Conservation (phyloP, 2,329 filamentous ascomycete species). For the Coniella lustricola region DNA sequence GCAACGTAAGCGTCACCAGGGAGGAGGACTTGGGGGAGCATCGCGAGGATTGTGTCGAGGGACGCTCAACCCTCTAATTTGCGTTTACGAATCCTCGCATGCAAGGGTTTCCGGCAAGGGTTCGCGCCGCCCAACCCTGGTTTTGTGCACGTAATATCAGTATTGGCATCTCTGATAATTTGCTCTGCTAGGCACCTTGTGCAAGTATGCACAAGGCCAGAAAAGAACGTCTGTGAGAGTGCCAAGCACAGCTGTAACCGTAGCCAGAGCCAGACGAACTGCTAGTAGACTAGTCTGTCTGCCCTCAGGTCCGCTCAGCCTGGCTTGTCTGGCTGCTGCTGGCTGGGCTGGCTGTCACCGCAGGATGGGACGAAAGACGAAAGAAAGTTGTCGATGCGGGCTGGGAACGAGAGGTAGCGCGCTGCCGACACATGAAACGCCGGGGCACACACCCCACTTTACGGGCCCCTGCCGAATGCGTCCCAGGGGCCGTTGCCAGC, state of each 20-base stretch:
- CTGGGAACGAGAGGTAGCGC: slow-evolving; percentile 3
- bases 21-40: background rate
- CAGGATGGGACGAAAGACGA: background rate
- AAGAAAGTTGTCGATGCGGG: background rate
- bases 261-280: too few species aligned
- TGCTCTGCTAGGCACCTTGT: too few species aligned
- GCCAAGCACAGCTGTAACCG: too few species aligned
- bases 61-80: slow-evolving; percentile 1
- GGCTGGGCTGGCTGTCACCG: too few species aligned
- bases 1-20: background rate
- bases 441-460: background rate
- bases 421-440: slow-evolving; percentile 8
- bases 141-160: too few species aligned
- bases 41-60: background rate
- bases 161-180: too few species aligned
- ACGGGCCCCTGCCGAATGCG: background rate
- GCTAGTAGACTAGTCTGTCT: background rate
- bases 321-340: background rate
- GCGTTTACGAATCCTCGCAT: slow-evolving; percentile 1
- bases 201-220: too few species aligned
- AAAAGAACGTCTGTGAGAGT: too few species aligned
- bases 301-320: background rate
- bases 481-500: background rate
- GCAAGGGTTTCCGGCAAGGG: background rate
- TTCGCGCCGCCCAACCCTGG: too few species aligned